Evolutionary conservation across 148 eudicot genomes (phyloP), one percentile per base, ranked within the genome.

Genomic region (Nyssa sinensis): DNA sequence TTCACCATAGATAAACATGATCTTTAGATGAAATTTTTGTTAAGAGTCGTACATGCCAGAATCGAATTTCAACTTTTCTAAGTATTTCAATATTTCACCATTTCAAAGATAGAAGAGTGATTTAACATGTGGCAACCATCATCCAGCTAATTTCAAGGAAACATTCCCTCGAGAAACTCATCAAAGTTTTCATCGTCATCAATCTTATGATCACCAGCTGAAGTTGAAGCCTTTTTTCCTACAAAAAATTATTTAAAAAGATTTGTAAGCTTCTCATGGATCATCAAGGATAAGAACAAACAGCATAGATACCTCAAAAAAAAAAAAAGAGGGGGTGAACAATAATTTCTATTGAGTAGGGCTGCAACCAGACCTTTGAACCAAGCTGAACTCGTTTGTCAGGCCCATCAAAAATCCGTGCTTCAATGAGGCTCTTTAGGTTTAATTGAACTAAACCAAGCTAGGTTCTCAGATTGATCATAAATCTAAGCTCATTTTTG

Each of bases 91-190:
- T 28, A 68, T 19, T 47, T 47, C 7, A 47, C 53, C 14, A 19
- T 27, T 16, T 21, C 25, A 28, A n/a, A n/a, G n/a, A n/a, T n/a
- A n/a, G n/a, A n/a, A n/a, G n/a, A n/a, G n/a, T n/a, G n/a, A n/a
- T n/a, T 17, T 19, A 19, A 23, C 7, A n/a, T 5, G 31, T 16
- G 29, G 44, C 33, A 55, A 12, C 30, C 3, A 17, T 61, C 19
- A 53, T 14, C 35, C 29, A 11, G 9, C 21, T 19, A 21, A 25
- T 37, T 33, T 90, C 84, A 88, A 70, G 88, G 98, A 73, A 93
- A 93, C 98, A 93, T 91, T 39, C 96, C 98, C 75, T 85, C 85
- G 51, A 91, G 77, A 80, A 81, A 91, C 80, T 86, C 97, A 53
- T 89, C 92, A 70, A 88, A 88, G 69, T 79, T 81, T 69, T 89